phyloP scores from a whole-genome alignment of 2,329 filamentous ascomycete genomes.

The Fusarium dlaminii region DNA sequence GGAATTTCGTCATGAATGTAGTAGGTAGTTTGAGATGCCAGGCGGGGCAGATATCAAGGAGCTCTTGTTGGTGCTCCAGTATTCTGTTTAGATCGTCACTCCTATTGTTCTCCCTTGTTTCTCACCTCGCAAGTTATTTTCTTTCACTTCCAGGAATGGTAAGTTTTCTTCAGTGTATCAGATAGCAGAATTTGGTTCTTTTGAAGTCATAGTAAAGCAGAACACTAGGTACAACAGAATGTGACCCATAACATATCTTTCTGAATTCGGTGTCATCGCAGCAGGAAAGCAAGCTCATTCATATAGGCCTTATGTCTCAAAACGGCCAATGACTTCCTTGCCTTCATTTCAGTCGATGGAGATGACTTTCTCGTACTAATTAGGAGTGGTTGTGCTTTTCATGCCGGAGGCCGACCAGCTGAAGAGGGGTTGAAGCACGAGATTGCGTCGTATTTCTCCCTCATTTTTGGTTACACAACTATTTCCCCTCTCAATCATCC shows the following conservation, averaged over 20 bases:
- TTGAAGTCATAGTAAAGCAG: background rate
- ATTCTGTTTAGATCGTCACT: background rate
- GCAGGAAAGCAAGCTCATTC: background rate
- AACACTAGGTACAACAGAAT: accelerated
- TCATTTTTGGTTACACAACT: background rate
- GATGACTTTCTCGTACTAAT: background rate
- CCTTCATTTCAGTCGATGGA: accelerated
- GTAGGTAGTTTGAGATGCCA: background rate
- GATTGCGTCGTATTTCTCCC: background rate
- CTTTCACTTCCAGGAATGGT: no score
- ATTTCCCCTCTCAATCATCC: background rate
- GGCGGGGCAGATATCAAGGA: background rate
- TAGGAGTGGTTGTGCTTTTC: background rate
- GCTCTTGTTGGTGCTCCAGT: background rate
- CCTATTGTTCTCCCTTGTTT: background rate
- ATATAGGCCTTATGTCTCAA: background rate
- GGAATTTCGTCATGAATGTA: background rate
- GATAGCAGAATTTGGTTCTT: background rate
- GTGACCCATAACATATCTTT: background rate
- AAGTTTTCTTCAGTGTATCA: background rate
- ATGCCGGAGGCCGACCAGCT: conserved; percentile 24
- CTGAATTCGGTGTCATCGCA: no score
- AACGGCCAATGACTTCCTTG: background rate
- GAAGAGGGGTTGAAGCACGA: background rate
- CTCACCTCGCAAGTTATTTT: background rate